Evolutionary conservation across 805 yeast genomes (phyloP), one percentile per base, ranked within the genome.

Genomic region (Candida sanyiensis): DNA sequence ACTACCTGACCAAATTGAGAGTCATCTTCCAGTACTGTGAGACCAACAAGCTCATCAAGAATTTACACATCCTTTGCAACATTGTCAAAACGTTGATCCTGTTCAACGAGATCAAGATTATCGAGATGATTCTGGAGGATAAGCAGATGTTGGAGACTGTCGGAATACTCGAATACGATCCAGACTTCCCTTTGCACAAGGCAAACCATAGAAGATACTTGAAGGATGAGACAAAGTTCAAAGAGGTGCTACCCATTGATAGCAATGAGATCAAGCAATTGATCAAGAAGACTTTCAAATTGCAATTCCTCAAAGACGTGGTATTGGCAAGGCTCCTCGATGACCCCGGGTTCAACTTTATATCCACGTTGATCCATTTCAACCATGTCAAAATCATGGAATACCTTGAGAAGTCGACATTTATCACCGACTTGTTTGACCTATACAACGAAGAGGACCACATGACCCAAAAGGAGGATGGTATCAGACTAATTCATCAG

Each of bases 111-210:
- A 63, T 73, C 21, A 60, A 66, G 11, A 66, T 83, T 5, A 57
- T 81, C 33, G 86, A 81, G 38, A 49, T 64, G n/a, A 64, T 83
- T 43, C 62, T 79, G 3, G 68, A 67, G 11, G 82, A 77, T 44
- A 68, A 67, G 7, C 51, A 66, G 28, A 67, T 80, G 33, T 52
- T 67, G 50, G 83, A 83, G 1, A 62, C 86, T 4, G 72, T 81
- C 10, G 95, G 96, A 1, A 82, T 87, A 10, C 61, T 90, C 33
- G 98, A 93, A 58, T 83, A 87, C 58, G 97, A 93, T 57, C 83
- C 93, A 0, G 95, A 85, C 40, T 86, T 73, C 51, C 96, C 96
- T 1, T 69, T 69, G 11, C 70, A 71, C 47, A 88, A 86, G 58
- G 86, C 96, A 4, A 82, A 85, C 49, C 86, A 85, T 62, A 66